Base-by-base conservation (phyloP, 2,329 filamentous ascomycete species). In the Fusarium dimerum region DNA sequence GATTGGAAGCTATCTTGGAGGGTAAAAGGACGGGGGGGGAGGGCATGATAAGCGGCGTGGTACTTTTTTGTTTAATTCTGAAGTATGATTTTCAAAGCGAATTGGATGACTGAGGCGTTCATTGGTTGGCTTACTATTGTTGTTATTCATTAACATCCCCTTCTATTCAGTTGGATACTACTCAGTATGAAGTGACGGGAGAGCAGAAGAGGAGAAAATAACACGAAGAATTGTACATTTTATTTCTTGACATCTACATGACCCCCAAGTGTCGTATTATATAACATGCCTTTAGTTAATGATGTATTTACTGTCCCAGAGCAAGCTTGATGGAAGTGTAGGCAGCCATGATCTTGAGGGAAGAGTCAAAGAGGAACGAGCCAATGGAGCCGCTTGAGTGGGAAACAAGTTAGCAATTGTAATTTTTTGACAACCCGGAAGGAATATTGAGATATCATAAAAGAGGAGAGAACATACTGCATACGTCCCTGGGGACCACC, bases 401-500 rank as follows among this genome's bases (percentile, higher is more conserved):
- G 4, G 5, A 26, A 26, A 46, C 34, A 9, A 17, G 55, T 66
- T 39, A 65, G 64, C 60, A 43, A 52, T 51, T 12, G 45, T 5
- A 17, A 20, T 40, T n/a, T 40, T n/a, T 48, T 43, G 12, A 6
- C 18, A 11, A 34, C 36, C 8, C 36, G 9, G 15, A 16, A 18
- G 20, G 17, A 18, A 18, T 16, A 17, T 7, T 26, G 20, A 26
- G 20, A 26, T 4, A 26, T 26, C 17, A n/a, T 13, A 26, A 42
- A 11, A 26, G 41, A 11, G 34, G 10, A 5, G 45, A 50, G 32
- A 13, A 70, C 75, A 56, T 60, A 78, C 71, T 52, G n/a, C 15
- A 54, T 10, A 44, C 81, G 72, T 8, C 78, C 80, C 52, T 71
- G 56, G 15, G 80, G 80, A 0, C 80, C 80, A 8, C 65, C 63